phyloP scores from a whole-genome alignment of 2,329 filamentous ascomycete species.

The Talaromyces sp. region DNA sequence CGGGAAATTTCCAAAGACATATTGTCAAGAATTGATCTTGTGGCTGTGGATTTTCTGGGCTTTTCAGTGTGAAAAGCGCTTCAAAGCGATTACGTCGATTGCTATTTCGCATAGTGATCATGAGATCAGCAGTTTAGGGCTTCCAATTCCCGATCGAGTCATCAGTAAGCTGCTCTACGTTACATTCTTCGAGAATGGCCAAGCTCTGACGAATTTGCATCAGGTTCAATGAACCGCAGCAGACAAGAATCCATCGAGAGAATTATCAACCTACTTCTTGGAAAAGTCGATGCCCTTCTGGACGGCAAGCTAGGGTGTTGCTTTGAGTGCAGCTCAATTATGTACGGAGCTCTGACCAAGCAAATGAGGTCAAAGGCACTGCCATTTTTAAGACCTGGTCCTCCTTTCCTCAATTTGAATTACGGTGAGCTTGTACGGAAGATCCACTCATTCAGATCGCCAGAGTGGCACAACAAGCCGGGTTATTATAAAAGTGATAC shows the following conservation, averaged over 20 bases:
- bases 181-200: too few species aligned
- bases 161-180: too few species aligned
- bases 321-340: constrained; percentile 11
- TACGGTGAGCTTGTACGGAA: not conserved
- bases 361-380: constrained; percentile 13
- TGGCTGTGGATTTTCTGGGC: constrained; percentile 32
- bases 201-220: not conserved
- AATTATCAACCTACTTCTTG: not conserved
- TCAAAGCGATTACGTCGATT: not conserved
- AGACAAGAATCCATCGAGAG: not conserved
- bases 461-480: not conserved
- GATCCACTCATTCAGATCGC: not conserved
- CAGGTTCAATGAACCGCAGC: not conserved
- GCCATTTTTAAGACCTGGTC: not conserved
- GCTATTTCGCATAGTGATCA: constrained; percentile 3
- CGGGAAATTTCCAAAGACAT: not conserved
- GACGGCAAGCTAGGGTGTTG: not conserved
- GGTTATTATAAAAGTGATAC: not conserved
- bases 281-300: not conserved
- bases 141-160: constrained; percentile 13
- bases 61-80: not conserved
- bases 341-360: constrained; percentile 6
- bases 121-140: not conserved
- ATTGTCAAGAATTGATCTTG: constrained; percentile 7
- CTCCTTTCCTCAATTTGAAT: constrained; percentile 6